phyloP scores from a whole-genome alignment of 148 eudicot species.

The Rhododendron mucronatum region DNA sequence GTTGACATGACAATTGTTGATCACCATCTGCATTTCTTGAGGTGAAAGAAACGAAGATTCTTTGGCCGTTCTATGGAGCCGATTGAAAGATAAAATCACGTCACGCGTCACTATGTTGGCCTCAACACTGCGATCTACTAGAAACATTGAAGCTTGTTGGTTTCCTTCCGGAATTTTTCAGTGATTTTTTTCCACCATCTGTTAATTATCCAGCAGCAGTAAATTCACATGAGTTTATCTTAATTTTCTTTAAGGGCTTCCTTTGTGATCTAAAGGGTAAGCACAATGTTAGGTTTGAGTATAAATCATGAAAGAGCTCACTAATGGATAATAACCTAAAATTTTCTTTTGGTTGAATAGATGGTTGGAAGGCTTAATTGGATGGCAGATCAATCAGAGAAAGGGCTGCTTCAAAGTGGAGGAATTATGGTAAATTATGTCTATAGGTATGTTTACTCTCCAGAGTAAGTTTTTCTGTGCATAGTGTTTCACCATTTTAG shows the following conservation, averaged over 20 bases:
- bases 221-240: neutral
- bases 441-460: constrained; percentile 47
- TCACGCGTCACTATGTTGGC: neutral
- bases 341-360: constrained; percentile 20
- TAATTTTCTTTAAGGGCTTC: neutral
- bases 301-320: neutral
- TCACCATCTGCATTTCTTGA: neutral
- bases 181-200: neutral
- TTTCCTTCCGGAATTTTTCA: neutral
- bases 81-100: neutral
- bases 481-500: neutral
- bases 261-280: neutral
- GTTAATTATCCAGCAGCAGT: neutral
- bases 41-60: neutral
- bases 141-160: neutral
- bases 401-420: constrained; percentile 75
- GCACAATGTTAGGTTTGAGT: neutral
- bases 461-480: neutral
- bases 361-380: constrained; percentile 81
- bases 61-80: neutral
- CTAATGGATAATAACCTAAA: neutral
- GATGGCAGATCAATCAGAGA: constrained; percentile 92
- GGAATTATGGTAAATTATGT: constrained; percentile 95
- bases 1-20: neutral
- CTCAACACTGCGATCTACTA: neutral